A percentile compares a stretch with the other conserved stretches of the same genome.
These are phyloP conservation scores for Beauveria medogensis DNA, from an alignment of 2,329 filamentous ascomycete genomes.

Conservation along the genomic window DNA sequence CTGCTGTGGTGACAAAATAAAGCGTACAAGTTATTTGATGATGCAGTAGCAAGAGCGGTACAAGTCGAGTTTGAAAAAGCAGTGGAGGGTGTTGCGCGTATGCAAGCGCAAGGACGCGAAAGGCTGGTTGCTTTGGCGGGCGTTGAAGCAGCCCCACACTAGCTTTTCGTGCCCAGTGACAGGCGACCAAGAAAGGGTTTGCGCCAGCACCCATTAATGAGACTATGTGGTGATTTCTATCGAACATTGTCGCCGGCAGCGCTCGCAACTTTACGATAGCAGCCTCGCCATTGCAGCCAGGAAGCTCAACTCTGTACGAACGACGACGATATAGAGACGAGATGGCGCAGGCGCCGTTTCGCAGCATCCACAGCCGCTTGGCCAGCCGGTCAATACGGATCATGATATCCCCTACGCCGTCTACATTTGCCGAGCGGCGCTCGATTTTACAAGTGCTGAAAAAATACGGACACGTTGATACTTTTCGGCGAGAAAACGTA, in stretches of 20 bases:
- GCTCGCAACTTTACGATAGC: neutral
- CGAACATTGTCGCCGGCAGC: neutral
- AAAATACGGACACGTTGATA: conserved; percentile 40
- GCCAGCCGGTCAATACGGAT: conserved; percentile 38
- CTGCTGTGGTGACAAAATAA: neutral
- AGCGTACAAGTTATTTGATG: no score
- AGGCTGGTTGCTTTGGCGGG: neutral
- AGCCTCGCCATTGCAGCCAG: no score
- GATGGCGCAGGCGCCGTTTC: conserved; percentile 3
- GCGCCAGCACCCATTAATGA: neutral
- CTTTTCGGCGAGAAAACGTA: conserved; percentile 33
- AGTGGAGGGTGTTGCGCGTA: neutral
- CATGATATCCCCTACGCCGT: conserved; percentile 42
- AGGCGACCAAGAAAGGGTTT: neutral
- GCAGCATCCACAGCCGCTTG: conserved; percentile 13
- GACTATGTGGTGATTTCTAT: neutral
- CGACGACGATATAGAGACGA: neutral
- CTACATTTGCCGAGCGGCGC: conserved; percentile 45
- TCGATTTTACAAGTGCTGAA: conserved; percentile 45
- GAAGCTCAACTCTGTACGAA: neutral
- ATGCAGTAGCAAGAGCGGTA: neutral
- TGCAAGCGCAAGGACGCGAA: neutral
- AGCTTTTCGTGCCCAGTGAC: conserved; percentile 1
- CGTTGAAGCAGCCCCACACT: conserved; percentile 6
- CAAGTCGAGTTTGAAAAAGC: neutral